Conservation (phyloP, 129 eudicot species). For the Erigeron canadensis region DNA sequence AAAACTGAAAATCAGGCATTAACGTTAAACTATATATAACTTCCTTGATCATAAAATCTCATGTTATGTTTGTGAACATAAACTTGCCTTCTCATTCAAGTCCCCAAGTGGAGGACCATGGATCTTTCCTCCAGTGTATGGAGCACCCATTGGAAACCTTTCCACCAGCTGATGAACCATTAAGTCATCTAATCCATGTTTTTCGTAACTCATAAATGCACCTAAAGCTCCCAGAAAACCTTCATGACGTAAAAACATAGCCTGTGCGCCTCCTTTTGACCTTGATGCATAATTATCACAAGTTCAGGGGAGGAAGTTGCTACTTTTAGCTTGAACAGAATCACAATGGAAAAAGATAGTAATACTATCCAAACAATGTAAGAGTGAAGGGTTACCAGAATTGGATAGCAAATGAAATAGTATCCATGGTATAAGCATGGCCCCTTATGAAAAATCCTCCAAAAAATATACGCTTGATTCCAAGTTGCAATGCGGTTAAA, state of each 20-base stretch:
- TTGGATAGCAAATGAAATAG: conserved; percentile 92
- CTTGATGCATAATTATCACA: conserved; percentile 32
- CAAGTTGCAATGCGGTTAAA: conserved; percentile 89
- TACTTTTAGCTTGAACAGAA: not conserved
- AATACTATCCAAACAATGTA: not conserved
- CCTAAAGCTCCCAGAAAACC: conserved; percentile 99
- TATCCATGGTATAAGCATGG: conserved; percentile 99
- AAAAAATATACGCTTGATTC: conserved; percentile 90
- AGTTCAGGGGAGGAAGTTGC: not conserved
- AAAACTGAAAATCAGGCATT: conserved; percentile 12
- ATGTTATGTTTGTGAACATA: conserved; percentile 24
- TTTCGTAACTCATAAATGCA: conserved; percentile 98
- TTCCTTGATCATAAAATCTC: conserved; percentile 12
- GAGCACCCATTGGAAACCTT: conserved; percentile 99
- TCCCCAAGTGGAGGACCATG: conserved; percentile 97
- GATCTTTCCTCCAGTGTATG: conserved; percentile 89
- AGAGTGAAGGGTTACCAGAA: conserved; percentile 58
- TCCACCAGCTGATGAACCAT: conserved; percentile 98
- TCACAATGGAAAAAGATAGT: conserved; percentile 4
- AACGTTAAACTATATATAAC: not conserved
- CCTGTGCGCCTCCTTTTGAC: conserved; percentile 93
- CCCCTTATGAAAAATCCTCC: conserved; percentile 99
- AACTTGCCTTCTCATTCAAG: conserved; percentile 86
- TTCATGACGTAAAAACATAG: conserved; percentile 97
- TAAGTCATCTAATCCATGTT: conserved; percentile 94